These are phyloP conservation scores for Moesziomyces sp. DNA, from an alignment of 1,284 basidiomycete genomes.

Conservation along the genomic window DNA sequence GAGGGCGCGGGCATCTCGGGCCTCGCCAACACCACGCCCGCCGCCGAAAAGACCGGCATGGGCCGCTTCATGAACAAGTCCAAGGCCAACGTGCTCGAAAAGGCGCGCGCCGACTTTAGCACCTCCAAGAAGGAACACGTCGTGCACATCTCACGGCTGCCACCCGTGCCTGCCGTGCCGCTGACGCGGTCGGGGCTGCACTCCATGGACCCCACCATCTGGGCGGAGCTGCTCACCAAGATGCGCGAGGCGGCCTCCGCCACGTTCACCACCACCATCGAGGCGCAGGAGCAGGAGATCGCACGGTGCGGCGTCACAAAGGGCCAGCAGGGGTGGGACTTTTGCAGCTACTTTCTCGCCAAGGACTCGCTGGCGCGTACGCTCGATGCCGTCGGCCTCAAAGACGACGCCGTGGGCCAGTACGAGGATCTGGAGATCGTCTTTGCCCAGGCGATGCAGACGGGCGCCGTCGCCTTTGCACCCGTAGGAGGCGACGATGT, in stretches of 20 bases:
- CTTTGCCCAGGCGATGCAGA: slow-evolving; percentile 71
- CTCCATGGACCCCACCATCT: slow-evolving; percentile 77
- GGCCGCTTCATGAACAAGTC: slow-evolving; percentile 76
- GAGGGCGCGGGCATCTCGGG: slow-evolving; percentile 35
- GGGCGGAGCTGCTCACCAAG: slow-evolving; percentile 88
- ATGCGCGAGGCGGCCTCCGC: slow-evolving; percentile 86
- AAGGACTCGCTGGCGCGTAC: slow-evolving; percentile 94
- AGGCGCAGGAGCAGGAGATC: slow-evolving; percentile 54
- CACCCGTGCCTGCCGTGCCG: slow-evolving; percentile 66
- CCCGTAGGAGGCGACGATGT: slow-evolving; percentile 46
- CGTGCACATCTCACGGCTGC: slow-evolving; percentile 37
- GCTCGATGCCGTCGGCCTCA: slow-evolving; percentile 87
- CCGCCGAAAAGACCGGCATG: slow-evolving; percentile 71
- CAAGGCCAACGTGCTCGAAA: slow-evolving; percentile 86
- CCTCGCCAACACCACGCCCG: slow-evolving; percentile 76
- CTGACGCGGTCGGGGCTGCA: slow-evolving; percentile 79
- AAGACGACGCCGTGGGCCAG: slow-evolving; percentile 86
- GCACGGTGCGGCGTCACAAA: slow-evolving; percentile 28
- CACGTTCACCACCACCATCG: slow-evolving; percentile 82
- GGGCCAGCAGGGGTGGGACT: slow-evolving; percentile 51
- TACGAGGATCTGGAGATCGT: slow-evolving; percentile 91
- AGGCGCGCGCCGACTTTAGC: slow-evolving; percentile 92
- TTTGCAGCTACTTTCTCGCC: slow-evolving; percentile 76
- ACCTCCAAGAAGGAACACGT: slow-evolving; percentile 79
- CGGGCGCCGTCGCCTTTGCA: slow-evolving; percentile 53